Evolutionary conservation across 139 green algal species (phyloP), one percentile per base, ranked within the genome.

Genomic region (Spirogloea muscicola): DNA sequence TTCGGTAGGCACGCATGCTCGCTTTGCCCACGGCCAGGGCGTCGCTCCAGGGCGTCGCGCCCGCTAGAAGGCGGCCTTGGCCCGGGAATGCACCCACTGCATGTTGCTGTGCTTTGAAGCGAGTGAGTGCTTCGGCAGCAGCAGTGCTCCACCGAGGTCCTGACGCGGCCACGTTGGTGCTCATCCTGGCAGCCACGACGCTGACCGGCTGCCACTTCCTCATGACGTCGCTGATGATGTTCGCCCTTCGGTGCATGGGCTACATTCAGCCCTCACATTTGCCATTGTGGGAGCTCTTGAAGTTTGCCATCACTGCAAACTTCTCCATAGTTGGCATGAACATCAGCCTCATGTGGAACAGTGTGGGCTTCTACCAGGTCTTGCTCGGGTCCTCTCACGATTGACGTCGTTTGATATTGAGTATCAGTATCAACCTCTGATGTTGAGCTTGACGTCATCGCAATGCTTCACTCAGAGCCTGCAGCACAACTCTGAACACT

Each of bases 301-400:
- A 79, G 5, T 79, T 79, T 37, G 58, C 70, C 13, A 36, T 72
- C 27, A 43, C 58, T 10, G 70, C 70, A 31, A 79, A 79, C 29
- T 34, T 79, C 9, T 79, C 70, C 39, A 75, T 79, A 36, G 70
- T 79, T n/a, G 70, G 58, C n/a, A 79, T 79, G 70, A 79, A 79
- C 59, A 59, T 79, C 29, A 75, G 59, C 59, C 70, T 79, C 3
- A 79, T 79, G 70, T 79, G 70, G 70, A 79, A 79, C 61, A 65
- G 18, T 44, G 70, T 79, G 2, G 70, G 70, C 66, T 79, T 79
- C 59, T 79, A 79, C 33, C 70, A 79, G 70, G 70, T 79, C 1
- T 58, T 21, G 2, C 31, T 59, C 0, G 49, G 33, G 13, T 34
- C 0, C 33, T 0, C 31, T 59, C 1, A 5, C 33, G 49, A 59